Evolutionary conservation across 2,329 filamentous ascomycete species (phyloP).

Genomic region (Cercospora canescens): DNA sequence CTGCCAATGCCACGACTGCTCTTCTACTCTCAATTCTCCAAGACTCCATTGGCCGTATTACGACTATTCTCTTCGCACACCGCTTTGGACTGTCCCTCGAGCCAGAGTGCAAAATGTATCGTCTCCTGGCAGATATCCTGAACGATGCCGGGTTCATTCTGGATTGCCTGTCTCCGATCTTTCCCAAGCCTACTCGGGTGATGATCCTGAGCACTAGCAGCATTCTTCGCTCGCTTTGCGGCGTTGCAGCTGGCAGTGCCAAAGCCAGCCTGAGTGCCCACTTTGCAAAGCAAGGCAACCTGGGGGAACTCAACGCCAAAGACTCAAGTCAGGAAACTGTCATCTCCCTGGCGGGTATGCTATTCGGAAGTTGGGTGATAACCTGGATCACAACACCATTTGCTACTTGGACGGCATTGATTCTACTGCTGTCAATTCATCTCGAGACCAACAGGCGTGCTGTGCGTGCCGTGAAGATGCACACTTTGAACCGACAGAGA

Average conservation of each 20-base stretch:
- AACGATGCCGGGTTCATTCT: conserved; percentile 85
- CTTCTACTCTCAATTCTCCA: conserved; percentile 81
- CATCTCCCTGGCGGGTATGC: conserved; percentile 83
- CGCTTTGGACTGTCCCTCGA: conserved; percentile 79
- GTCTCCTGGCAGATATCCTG: conserved; percentile 82
- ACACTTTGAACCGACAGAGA: conserved; percentile 80
- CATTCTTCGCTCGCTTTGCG: conserved; percentile 70
- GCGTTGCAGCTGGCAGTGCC: conserved; percentile 83
- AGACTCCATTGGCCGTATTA: conserved; percentile 76
- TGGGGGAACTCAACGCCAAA: conserved; percentile 92
- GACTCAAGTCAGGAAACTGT: conserved; percentile 95
- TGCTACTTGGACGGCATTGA: conserved; percentile 73
- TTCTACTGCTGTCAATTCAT: conserved; percentile 72
- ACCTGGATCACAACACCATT: conserved; percentile 68
- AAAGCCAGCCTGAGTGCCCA: conserved; percentile 91
- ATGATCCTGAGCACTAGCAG: conserved; percentile 60
- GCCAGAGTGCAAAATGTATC: conserved; percentile 87
- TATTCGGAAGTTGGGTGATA: conserved; percentile 80
- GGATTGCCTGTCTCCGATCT: conserved; percentile 76
- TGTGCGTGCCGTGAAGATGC: conserved; percentile 80
- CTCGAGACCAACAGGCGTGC: conserved; percentile 83
- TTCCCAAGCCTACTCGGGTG: conserved; percentile 62
- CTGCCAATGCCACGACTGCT: conserved; percentile 75
- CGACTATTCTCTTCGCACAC: conserved; percentile 85
- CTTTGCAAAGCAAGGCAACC: conserved; percentile 82